Evolutionary conservation across 495 filamentous ascomycete species (phyloP).

Genomic region (Massariosphaeria phaeospora): DNA sequence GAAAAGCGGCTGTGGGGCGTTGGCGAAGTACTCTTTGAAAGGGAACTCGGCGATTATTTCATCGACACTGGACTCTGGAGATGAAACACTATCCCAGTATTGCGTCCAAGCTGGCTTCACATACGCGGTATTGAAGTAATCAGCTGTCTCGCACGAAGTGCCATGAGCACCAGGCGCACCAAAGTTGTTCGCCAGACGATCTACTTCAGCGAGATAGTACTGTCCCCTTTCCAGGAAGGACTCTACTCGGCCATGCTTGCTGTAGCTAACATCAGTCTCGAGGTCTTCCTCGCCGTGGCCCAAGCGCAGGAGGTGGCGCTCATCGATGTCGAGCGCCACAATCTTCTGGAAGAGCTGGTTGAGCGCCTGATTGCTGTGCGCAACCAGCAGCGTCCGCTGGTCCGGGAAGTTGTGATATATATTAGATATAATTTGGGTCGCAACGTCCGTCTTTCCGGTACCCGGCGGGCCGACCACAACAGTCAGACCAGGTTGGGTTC

Average conservation of each 20-base stretch:
- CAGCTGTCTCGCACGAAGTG: slow-evolving; percentile 91
- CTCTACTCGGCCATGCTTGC: slow-evolving; percentile 92
- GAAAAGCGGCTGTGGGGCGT: slow-evolving; percentile 84
- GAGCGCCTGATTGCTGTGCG: slow-evolving; percentile 94
- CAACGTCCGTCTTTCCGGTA: slow-evolving; percentile 97
- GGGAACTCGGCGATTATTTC: slow-evolving; percentile 75
- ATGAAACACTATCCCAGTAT: slow-evolving; percentile 57
- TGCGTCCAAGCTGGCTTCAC: slow-evolving; percentile 82
- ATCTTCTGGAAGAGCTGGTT: slow-evolving; percentile 99
- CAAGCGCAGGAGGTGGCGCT: slow-evolving; percentile 85
- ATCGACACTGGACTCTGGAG: slow-evolving; percentile 49
- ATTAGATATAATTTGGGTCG: slow-evolving; percentile 97
- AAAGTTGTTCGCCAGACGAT: slow-evolving; percentile 76
- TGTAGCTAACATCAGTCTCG: slow-evolving; percentile 78
- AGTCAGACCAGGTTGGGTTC: slow-evolving; percentile 89
- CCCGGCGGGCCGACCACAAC: slow-evolving; percentile 94
- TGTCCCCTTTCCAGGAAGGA: slow-evolving; percentile 88
- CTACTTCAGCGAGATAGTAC: slow-evolving; percentile 75
- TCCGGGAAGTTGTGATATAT: slow-evolving; percentile 96
- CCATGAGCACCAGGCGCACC: slow-evolving; percentile 86
- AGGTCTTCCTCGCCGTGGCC: slow-evolving; percentile 95
- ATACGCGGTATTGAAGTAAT: slow-evolving; percentile 92
- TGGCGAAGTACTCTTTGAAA: slow-evolving; percentile 82
- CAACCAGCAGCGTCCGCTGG: slow-evolving; percentile 87
- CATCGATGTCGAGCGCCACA: slow-evolving; percentile 87